A percentile compares a stretch with the other conserved stretches of the same genome.
phyloP scores from a whole-genome alignment of 805 yeast species.

The Schizosaccharomyces cryophilus region DNA sequence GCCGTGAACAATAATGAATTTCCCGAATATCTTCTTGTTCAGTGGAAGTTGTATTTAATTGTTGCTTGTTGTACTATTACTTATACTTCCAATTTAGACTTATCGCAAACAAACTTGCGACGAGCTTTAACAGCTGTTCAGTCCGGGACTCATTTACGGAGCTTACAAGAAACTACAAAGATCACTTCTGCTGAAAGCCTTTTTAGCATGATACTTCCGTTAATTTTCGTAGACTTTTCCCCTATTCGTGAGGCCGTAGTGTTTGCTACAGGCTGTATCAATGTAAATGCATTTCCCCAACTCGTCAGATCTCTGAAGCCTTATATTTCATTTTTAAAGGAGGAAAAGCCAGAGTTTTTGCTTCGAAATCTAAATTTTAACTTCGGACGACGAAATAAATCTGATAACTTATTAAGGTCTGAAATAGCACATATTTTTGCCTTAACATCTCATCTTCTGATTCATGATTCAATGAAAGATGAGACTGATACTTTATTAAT shows the following conservation, averaged over 20 bases:
- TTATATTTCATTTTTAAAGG: not conserved
- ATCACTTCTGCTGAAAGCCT: slow-evolving; percentile 81
- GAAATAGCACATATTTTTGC: slow-evolving; percentile 59
- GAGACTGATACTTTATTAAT: slow-evolving; percentile 50
- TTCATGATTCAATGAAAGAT: slow-evolving; percentile 23
- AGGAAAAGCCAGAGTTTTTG: not conserved
- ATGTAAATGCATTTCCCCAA: slow-evolving; percentile 67
- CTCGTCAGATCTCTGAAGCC: slow-evolving; percentile 28
- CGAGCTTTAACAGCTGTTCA: not conserved
- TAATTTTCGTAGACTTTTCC: slow-evolving; percentile 43
- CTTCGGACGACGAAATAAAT: not conserved
- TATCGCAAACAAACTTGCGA: not conserved
- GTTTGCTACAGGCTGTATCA: slow-evolving; percentile 70
- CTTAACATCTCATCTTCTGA: slow-evolving; percentile 39
- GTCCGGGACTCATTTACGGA: not conserved
- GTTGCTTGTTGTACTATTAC: slow-evolving; percentile 85
- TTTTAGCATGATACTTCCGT: slow-evolving; percentile 66
- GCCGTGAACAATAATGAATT: slow-evolving; percentile 26
- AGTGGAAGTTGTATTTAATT: slow-evolving; percentile 70
- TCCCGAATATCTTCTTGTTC: slow-evolving; percentile 42
- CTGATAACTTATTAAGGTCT: slow-evolving; percentile 22
- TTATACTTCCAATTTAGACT: slow-evolving; percentile 61
- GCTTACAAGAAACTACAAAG: not conserved
- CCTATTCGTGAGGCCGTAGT: slow-evolving; percentile 65
- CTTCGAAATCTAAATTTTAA: not conserved